phyloP scores from a whole-genome alignment of 805 yeast genomes.

The Priceomyces carsonii region DNA sequence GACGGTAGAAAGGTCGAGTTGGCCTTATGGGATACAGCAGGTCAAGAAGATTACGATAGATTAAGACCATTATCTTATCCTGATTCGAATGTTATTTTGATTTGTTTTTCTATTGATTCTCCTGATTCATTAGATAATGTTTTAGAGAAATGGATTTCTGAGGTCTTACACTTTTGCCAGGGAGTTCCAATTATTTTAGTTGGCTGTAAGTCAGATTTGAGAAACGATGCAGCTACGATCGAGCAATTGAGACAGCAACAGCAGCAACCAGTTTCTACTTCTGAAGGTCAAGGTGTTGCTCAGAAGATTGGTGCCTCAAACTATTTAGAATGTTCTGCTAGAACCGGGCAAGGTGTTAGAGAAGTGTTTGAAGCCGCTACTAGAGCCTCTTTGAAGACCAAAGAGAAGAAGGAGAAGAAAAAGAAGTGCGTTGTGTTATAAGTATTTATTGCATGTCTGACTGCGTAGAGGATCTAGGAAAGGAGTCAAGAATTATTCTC shows the following conservation, averaged over 20 bases:
- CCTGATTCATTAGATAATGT: slow-evolving; percentile 93
- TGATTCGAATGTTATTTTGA: slow-evolving; percentile 86
- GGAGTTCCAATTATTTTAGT: slow-evolving; percentile 91
- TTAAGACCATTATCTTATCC: slow-evolving; percentile 90
- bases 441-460: slow-evolving; percentile 12
- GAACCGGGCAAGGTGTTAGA: slow-evolving; percentile 86
- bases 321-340: slow-evolving; percentile 91
- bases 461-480: too few relatives aligned
- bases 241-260: slow-evolving; percentile 73
- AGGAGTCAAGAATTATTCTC: too few relatives aligned
- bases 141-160: slow-evolving; percentile 94
- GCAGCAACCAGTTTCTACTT: slow-evolving; percentile 76
- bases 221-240: slow-evolving; percentile 77
- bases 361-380: slow-evolving; percentile 93
- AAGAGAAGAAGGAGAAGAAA: slow-evolving; percentile 59
- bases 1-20: slow-evolving; percentile 70
- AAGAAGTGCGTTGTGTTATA: slow-evolving; percentile 74
- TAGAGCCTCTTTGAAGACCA: slow-evolving; percentile 78
- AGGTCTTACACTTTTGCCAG: slow-evolving; percentile 90
- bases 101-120: slow-evolving; percentile 87
- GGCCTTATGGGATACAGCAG: slow-evolving; percentile 98
- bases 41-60: slow-evolving; percentile 97
- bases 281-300: slow-evolving; percentile 86
- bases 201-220: slow-evolving; percentile 88
- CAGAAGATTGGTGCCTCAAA: slow-evolving; percentile 84